Evolutionary conservation across 2,329 filamentous ascomycete species (phyloP).

Genomic region (Fusarium multiceps): DNA sequence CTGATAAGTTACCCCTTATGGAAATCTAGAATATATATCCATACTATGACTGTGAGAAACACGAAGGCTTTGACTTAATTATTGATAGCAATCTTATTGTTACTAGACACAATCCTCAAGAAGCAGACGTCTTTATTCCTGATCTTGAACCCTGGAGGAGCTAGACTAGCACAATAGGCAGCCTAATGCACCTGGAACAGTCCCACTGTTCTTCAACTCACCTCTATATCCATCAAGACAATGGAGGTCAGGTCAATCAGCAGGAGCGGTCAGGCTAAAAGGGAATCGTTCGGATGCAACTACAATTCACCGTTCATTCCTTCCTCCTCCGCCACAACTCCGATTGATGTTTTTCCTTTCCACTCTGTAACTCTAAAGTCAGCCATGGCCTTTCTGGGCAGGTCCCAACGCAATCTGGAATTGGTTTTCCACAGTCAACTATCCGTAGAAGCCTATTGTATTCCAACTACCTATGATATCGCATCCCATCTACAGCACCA

Average conservation of each 20-base stretch:
- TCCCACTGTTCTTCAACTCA: constrained; percentile 28
- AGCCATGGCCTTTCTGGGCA: not conserved
- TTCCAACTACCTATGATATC: constrained; percentile 1
- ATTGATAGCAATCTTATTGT: not conserved
- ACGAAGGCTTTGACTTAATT: not conserved
- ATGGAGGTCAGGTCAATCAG: constrained; percentile 7
- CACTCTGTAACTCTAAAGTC: not conserved
- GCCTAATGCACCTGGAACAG: constrained; percentile 9
- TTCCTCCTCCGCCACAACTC: not conserved
- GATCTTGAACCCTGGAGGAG: not conserved
- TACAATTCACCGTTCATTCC: not conserved
- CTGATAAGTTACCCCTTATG: not conserved
- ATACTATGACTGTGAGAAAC: not conserved
- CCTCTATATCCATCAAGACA: not conserved
- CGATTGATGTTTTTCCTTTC: not conserved
- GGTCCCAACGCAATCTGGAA: not conserved
- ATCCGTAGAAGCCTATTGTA: not conserved
- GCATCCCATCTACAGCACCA: constrained; percentile 24
- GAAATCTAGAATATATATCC: not conserved
- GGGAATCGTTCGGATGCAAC: constrained; percentile 1
- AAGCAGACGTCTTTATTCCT: not conserved
- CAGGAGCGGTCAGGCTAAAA: constrained; percentile 26
- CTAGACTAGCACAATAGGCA: constrained; percentile 7
- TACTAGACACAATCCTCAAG: not conserved
- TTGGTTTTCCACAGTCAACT: constrained; percentile 1